Conservation (phyloP, 495 filamentous ascomycete genomes). For the Durotheca rogersii region DNA sequence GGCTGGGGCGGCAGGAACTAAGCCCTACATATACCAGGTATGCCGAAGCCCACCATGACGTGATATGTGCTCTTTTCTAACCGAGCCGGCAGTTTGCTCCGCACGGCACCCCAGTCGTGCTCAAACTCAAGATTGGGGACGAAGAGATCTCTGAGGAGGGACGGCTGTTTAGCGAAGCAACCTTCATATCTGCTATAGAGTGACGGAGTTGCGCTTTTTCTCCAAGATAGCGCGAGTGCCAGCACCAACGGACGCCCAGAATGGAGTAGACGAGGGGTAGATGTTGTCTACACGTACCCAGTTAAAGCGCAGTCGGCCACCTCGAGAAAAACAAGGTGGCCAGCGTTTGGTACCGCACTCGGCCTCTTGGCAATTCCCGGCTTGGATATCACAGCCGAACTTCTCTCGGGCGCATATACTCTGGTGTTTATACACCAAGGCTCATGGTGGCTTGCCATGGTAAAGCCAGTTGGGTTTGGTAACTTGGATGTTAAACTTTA, state of each 20-base stretch:
- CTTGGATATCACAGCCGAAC: slow-evolving; percentile 18
- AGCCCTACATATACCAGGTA: slow-evolving; percentile 97
- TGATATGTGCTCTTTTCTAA: slow-evolving; percentile 5
- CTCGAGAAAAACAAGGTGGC: too few relatives aligned
- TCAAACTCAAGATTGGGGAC: slow-evolving; percentile 83
- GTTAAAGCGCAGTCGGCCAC: slow-evolving; percentile 6
- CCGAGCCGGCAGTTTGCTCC: slow-evolving; percentile 59
- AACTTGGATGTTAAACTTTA: not conserved
- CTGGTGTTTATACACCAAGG: too few relatives aligned
- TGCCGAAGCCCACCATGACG: slow-evolving; percentile 14
- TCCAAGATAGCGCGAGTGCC: too few relatives aligned
- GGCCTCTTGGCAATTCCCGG: slow-evolving; percentile 8
- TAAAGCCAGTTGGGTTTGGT: too few relatives aligned
- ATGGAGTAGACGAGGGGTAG: slow-evolving; percentile 1
- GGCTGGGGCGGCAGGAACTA: slow-evolving; percentile 80
- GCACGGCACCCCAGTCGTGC: slow-evolving; percentile 52
- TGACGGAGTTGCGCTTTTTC: slow-evolving; percentile 9
- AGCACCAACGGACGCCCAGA: slow-evolving; percentile 10
- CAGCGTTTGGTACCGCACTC: slow-evolving; percentile 1
- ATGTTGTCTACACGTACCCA: slow-evolving; percentile 1
- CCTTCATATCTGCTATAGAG: slow-evolving; percentile 70
- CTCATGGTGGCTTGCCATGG: too few relatives aligned
- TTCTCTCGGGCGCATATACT: too few relatives aligned
- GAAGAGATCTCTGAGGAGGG: slow-evolving; percentile 76
- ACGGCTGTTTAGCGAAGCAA: slow-evolving; percentile 76